These are phyloP conservation scores for Metschnikowia amazonensis DNA, from an alignment of 805 yeast species.

Conservation along the genomic window DNA sequence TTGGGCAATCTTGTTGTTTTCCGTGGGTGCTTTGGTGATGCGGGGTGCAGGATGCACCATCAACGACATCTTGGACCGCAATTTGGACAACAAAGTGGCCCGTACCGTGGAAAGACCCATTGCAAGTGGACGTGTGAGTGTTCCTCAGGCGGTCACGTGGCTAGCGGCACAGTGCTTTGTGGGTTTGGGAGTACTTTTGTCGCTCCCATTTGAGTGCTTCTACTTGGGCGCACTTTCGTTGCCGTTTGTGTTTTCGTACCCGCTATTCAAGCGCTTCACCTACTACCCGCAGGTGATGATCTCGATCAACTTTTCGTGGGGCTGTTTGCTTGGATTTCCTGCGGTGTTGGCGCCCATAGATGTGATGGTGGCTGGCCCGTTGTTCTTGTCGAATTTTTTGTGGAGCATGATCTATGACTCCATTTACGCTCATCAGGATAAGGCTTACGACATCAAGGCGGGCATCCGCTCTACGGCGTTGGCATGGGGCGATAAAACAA, in stretches of 20 bases:
- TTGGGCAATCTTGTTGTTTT: conserved; percentile 64
- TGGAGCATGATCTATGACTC: conserved; percentile 98
- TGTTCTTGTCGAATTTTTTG: conserved; percentile 69
- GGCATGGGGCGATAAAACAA: conserved; percentile 84
- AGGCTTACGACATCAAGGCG: conserved; percentile 77
- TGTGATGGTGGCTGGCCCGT: conserved; percentile 69
- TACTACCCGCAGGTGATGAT: conserved; percentile 89
- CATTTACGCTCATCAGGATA: conserved; percentile 96
- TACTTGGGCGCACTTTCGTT: conserved; percentile 76
- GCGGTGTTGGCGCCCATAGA: conserved; percentile 85
- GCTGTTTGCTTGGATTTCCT: conserved; percentile 88
- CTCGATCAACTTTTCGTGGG: conserved; percentile 89
- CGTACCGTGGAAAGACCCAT: conserved; percentile 91
- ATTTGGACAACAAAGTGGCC: conserved; percentile 79
- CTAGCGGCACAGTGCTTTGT: conserved; percentile 68
- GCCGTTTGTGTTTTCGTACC: conserved; percentile 79
- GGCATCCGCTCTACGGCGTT: conserved; percentile 95
- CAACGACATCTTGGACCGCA: conserved; percentile 81
- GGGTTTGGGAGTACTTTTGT: conserved; percentile 68
- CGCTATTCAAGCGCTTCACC: conserved; percentile 90
- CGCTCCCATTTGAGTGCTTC: conserved; percentile 80
- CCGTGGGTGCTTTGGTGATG: conserved; percentile 85
- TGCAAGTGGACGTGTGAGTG: conserved; percentile 77
- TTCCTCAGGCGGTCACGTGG: conserved; percentile 65
- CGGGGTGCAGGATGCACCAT: conserved; percentile 98